Evolutionary conservation across 345 rosid species (phyloP).

Genomic region (Populus ilicifolia): DNA sequence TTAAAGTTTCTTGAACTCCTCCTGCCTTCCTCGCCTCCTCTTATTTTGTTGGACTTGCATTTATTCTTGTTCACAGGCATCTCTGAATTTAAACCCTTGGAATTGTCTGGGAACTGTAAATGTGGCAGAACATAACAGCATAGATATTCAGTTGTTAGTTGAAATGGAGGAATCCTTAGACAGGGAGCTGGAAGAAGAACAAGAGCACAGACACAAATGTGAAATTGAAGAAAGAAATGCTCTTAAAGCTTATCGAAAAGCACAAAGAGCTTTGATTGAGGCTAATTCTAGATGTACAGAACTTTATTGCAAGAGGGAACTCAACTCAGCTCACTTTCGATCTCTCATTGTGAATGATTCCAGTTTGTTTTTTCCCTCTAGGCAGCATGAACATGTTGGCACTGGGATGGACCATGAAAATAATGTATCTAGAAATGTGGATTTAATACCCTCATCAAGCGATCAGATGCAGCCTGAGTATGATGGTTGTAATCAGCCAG

Average conservation of each 20-base stretch:
- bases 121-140: constrained; percentile 35
- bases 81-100: constrained; percentile 35
- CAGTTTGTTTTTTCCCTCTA: constrained; percentile 48
- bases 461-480: constrained; percentile 39
- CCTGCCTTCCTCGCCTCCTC: neutral
- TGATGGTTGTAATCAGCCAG: constrained; percentile 31
- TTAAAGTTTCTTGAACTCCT: neutral
- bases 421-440: constrained; percentile 32
- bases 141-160: constrained; percentile 43
- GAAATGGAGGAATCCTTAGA: constrained; percentile 82
- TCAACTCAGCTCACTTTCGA: constrained; percentile 57
- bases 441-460: constrained; percentile 39
- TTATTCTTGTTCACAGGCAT: constrained; percentile 39
- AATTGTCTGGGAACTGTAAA: constrained; percentile 32
- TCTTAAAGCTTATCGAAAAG: constrained; percentile 76
- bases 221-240: constrained; percentile 97
- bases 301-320: constrained; percentile 74
- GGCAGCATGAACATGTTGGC: constrained; percentile 37
- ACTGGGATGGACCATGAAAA: constrained; percentile 36
- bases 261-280: constrained; percentile 81
- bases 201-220: constrained; percentile 56
- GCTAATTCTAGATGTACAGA: constrained; percentile 78
- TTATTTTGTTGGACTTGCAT: constrained; percentile 1
- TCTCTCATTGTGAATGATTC: constrained; percentile 62
- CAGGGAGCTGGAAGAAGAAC: constrained; percentile 83